Percentiles rank a stretch among this genome's conserved stretches.
Conservation (phyloP, 148 eudicot genomes). For the Drosera capensis region DNA sequence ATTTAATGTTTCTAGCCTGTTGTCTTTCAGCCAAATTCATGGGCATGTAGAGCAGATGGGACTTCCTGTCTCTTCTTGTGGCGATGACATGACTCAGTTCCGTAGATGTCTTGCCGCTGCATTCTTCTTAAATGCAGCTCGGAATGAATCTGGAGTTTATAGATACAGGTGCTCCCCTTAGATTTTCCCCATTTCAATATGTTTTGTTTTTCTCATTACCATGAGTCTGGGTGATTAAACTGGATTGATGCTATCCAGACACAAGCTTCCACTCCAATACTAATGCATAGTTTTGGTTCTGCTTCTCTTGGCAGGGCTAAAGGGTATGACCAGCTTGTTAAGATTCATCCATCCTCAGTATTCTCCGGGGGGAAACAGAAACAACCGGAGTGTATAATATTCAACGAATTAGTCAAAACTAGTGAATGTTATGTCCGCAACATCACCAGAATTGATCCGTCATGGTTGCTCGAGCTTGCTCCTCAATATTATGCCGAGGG, state of each 20-base stretch:
- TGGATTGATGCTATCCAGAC: too few species aligned
- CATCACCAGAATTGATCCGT: constrained; percentile 58
- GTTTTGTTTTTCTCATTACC: too few species aligned
- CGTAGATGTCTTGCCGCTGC: constrained; percentile 87
- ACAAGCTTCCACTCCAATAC: too few species aligned
- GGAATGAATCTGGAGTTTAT: constrained; percentile 78
- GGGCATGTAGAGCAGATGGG: constrained; percentile 80
- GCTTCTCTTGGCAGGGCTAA: constrained; percentile 40
- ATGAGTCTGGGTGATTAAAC: too few species aligned
- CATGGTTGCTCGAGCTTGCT: constrained; percentile 92
- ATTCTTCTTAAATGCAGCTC: constrained; percentile 81
- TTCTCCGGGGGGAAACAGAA: constrained; percentile 64
- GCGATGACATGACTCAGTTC: constrained; percentile 64
- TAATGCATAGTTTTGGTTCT: too few species aligned
- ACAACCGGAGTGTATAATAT: constrained; percentile 76
- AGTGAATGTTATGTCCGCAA: constrained; percentile 59
- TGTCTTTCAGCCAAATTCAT: constrained; percentile 58
- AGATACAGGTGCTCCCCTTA: constrained; percentile 42
- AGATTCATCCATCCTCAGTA: constrained; percentile 83
- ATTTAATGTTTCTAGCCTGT: constrained; percentile 1
- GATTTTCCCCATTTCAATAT: neutral
- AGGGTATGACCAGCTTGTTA: constrained; percentile 53
- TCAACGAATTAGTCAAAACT: constrained; percentile 54
- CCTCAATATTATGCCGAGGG: constrained; percentile 39
- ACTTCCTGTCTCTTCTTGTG: constrained; percentile 59